Evolutionary conservation across 495 filamentous ascomycete species (phyloP).

Genomic region (Tuber borchii): DNA sequence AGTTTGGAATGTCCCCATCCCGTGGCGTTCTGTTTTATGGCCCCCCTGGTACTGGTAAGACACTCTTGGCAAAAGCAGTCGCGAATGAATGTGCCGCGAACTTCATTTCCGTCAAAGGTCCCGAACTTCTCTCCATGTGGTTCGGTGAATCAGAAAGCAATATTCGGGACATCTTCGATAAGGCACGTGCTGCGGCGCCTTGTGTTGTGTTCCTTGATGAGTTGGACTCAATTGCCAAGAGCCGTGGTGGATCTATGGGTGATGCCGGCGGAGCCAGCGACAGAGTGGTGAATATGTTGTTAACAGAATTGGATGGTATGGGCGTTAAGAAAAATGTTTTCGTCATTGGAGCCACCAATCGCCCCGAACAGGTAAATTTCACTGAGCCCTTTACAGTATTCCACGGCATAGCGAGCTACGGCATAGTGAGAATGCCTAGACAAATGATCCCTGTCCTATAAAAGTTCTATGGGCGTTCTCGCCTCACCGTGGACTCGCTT

Average conservation of each 20-base stretch:
- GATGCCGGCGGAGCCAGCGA: conserved; percentile 98
- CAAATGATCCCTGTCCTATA: too few relatives aligned
- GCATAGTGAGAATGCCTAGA: too few relatives aligned
- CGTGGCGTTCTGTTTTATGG: conserved; percentile 98
- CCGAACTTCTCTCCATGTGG: conserved; percentile 98
- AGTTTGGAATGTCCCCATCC: conserved; percentile 96
- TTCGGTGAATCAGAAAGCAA: conserved; percentile 99
- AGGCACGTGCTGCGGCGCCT: conserved; percentile 94
- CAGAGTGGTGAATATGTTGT: conserved; percentile 98
- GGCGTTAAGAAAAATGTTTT: conserved; percentile 99
- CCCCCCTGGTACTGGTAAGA: conserved; percentile 99
- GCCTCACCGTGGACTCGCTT: too few relatives aligned
- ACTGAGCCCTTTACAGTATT: neutral
- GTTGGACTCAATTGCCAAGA: conserved; percentile 98
- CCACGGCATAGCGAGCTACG: too few relatives aligned
- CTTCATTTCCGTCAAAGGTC: conserved; percentile 98
- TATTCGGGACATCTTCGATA: conserved; percentile 99
- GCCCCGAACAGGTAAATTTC: conserved; percentile 67
- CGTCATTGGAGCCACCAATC: conserved; percentile 97
- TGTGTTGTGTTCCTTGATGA: conserved; percentile 99
- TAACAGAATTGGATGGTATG: conserved; percentile 57
- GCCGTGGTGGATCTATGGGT: conserved; percentile 91
- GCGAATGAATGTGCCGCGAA: conserved; percentile 99
- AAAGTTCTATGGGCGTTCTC: too few relatives aligned
- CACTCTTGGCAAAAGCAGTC: conserved; percentile 96